These are phyloP conservation scores for Podaxis sp. DNA, from an alignment of 768 basidiomycete genomes.

Conservation along the genomic window DNA sequence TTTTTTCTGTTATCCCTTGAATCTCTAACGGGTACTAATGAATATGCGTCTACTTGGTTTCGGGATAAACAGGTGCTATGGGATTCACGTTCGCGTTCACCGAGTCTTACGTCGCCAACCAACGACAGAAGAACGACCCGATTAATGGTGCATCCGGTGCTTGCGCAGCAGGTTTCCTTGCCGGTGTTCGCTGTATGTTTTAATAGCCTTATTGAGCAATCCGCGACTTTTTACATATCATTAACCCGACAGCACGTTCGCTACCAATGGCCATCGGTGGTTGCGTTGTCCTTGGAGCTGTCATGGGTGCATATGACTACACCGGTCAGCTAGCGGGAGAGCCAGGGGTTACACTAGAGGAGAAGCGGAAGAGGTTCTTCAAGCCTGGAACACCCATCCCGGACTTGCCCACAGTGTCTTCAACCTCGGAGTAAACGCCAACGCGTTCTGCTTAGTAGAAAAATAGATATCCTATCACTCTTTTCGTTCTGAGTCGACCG, in stretches of 20 bases:
- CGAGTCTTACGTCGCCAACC: conserved; percentile 78
- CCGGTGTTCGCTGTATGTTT: conserved; percentile 74
- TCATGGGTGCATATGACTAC: conserved; percentile 80
- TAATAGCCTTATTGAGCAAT: background rate
- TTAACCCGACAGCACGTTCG: conserved; percentile 61
- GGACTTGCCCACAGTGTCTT: conserved; percentile 28
- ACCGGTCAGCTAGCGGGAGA: conserved; percentile 62
- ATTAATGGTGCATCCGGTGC: conserved; percentile 83
- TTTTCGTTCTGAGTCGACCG: background rate
- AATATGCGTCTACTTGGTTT: conserved; percentile 5
- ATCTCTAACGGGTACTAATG: background rate
- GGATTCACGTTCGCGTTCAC: conserved; percentile 84
- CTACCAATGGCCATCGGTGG: conserved; percentile 78
- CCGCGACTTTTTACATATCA: conserved; percentile 15
- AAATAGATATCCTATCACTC: conserved; percentile 15
- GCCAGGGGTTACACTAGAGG: conserved; percentile 49
- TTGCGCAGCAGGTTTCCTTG: conserved; percentile 91
- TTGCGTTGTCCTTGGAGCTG: conserved; percentile 74
- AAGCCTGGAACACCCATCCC: conserved; percentile 50
- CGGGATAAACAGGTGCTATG: conserved; percentile 66
- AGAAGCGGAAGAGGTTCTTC: conserved; percentile 79
- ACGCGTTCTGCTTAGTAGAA: conserved; percentile 7
- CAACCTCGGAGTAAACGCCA: conserved; percentile 27
- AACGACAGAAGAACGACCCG: conserved; percentile 74
- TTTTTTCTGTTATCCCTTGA: background rate